Evolutionary conservation across 2,329 filamentous ascomycete species (phyloP), one percentile per base, ranked within the genome.

Genomic region (Microthyrium microscopicum): DNA sequence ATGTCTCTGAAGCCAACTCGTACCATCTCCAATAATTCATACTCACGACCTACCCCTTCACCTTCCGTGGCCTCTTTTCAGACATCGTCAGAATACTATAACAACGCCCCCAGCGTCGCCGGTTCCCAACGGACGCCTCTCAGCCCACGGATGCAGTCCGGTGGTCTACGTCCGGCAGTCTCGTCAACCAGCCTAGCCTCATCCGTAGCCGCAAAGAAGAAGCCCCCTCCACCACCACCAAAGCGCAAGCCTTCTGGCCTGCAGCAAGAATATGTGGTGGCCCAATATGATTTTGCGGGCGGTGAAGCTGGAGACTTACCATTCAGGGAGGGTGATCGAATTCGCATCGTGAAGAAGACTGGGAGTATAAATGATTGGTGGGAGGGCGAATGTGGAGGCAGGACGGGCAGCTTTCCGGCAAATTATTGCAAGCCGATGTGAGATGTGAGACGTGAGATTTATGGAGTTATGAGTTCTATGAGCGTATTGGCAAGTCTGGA

Each of bases 341-440:
- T 91, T 44, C 70, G 65, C 29, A 74, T 91, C 3, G 48, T 84
- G 20, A 80, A 80, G 58, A 82, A 77, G 58, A 89, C 82, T 3
- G 68, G 71, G 5, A 83, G 75, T 40, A 76, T 72, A 16, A 77
- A 89, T 54, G 82, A 89, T 49, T 91, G 82, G 81, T 91, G 82
- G 82, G 70, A 81, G 40, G 82, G 82, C 9, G 80, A 89, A 52
- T 41, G 85, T 11, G 61, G 62, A 26, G 81, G 81, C 0, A 52
- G 61, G 18, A 67, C 64, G 47, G 82, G 82, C 3, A 73, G 62
- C 42, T 91, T 91, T 49, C 82, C 82, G 1, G 82, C 82, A 5
- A 91, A 91, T 53, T 91, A 91, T 55, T 81, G 77, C 47, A 66
- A 66, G 41, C 64, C 67, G 34, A 5, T 27, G 13, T 8, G 7